These are phyloP conservation scores for Puccinia horiana DNA, from an alignment of 1,284 basidiomycete genomes.

Conservation along the genomic window DNA sequence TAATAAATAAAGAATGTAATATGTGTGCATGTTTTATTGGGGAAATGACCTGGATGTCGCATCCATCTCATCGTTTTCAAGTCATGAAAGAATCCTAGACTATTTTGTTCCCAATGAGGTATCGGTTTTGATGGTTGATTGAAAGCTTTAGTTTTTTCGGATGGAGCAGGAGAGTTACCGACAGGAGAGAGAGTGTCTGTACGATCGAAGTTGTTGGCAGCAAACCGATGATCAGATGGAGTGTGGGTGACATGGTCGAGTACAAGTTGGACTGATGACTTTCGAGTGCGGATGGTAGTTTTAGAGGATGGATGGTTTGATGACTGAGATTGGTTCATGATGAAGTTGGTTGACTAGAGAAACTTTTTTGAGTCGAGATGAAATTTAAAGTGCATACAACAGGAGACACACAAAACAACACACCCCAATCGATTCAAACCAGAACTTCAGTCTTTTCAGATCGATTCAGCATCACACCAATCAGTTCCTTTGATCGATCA, in stretches of 20 bases:
- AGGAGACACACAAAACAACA: too few species aligned
- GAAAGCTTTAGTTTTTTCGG: background rate
- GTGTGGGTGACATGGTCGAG: slow-evolving; percentile 46
- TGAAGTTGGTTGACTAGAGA: background rate
- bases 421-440: too few species aligned
- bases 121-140: background rate
- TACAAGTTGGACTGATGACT: slow-evolving; percentile 39
- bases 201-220: slow-evolving; percentile 42
- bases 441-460: too few species aligned
- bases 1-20: slow-evolving; percentile 63
- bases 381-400: too few species aligned
- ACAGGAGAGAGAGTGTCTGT: background rate
- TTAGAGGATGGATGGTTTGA: too few species aligned
- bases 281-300: slow-evolving; percentile 19
- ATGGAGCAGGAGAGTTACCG: background rate
- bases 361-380: too few species aligned
- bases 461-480: too few species aligned
- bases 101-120: slow-evolving; percentile 44
- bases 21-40: slow-evolving; percentile 2
- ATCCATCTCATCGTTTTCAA: slow-evolving; percentile 70
- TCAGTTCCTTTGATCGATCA: too few species aligned
- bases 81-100: slow-evolving; percentile 62
- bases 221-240: slow-evolving; percentile 36
- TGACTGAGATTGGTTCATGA: background rate
- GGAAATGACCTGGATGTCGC: slow-evolving; percentile 67